Evolutionary conservation across 2,329 filamentous ascomycete genomes (phyloP).

Genomic region (Arachnomyces sp.): DNA sequence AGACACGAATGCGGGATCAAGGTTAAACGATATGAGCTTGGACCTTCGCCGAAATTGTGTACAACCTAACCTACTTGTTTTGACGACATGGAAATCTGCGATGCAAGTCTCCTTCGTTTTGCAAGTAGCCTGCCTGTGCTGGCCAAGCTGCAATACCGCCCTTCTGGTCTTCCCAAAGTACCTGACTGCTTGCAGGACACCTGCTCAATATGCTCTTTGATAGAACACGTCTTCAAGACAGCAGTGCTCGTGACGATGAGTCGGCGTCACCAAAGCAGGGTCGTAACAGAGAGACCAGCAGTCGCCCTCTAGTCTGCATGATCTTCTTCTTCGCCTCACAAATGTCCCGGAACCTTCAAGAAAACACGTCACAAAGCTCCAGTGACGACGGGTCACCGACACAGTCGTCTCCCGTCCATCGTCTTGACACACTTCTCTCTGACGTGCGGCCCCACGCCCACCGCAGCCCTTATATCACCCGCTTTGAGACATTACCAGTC

Average conservation of each 20-base stretch:
- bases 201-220: constrained; percentile 1
- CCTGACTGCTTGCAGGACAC: not conserved
- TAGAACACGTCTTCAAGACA: constrained; percentile 1
- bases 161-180: too few species aligned
- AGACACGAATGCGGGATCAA: too few species aligned
- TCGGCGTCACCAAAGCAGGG: not conserved
- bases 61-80: too few species aligned
- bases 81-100: too few species aligned
- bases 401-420: constrained; percentile 10
- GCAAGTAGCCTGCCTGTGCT: too few species aligned
- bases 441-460: constrained; percentile 18
- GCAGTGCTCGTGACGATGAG: constrained; percentile 3
- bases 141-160: too few species aligned
- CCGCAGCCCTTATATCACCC: constrained; percentile 17
- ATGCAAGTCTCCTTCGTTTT: too few species aligned
- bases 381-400: not conserved
- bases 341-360: constrained; percentile 18
- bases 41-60: too few species aligned
- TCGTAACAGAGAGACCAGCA: not conserved
- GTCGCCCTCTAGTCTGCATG: constrained; percentile 17
- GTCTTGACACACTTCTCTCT: constrained; percentile 18
- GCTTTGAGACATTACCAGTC: constrained; percentile 20
- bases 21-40: too few species aligned
- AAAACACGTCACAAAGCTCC: constrained; percentile 8
- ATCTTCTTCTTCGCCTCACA: constrained; percentile 22